A percentile compares a stretch with the other conserved stretches of the same genome.
Conservation (phyloP, 2,329 filamentous ascomycete species). For the Talaromyces rugulosus region DNA sequence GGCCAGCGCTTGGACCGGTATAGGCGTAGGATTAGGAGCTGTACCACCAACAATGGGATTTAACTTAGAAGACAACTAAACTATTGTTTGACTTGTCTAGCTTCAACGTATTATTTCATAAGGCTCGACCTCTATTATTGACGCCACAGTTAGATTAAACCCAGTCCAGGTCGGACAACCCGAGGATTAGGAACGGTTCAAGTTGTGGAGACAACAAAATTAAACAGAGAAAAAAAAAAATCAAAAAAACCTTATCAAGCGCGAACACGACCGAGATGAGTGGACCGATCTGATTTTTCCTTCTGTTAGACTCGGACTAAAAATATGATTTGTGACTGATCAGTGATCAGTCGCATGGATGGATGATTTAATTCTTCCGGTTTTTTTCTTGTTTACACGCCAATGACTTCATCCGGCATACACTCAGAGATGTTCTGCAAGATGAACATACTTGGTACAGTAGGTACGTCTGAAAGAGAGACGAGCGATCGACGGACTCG, state of each 20-base stretch:
- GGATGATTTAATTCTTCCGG: background rate
- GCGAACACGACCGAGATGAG: background rate
- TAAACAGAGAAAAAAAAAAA: background rate
- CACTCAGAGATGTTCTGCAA: background rate
- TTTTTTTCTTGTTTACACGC: no score
- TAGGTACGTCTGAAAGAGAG: background rate
- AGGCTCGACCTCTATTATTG: background rate
- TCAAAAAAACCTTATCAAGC: background rate
- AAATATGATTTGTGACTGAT: background rate
- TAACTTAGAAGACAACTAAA: background rate
- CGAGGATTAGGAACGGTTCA: background rate
- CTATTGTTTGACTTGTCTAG: background rate
- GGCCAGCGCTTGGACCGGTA: background rate
- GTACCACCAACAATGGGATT: background rate
- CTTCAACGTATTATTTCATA: no score
- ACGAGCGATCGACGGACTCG: background rate
- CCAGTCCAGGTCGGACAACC: background rate
- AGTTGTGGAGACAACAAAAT: background rate
- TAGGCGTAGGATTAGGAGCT: background rate
- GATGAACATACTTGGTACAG: no score
- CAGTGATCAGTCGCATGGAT: background rate
- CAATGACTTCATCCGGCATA: background rate
- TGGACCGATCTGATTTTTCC: background rate
- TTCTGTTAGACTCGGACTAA: background rate
- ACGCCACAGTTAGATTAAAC: background rate